phyloP scores from a whole-genome alignment of 1,284 basidiomycete genomes.

The Exobasidium cylindrosporum region DNA sequence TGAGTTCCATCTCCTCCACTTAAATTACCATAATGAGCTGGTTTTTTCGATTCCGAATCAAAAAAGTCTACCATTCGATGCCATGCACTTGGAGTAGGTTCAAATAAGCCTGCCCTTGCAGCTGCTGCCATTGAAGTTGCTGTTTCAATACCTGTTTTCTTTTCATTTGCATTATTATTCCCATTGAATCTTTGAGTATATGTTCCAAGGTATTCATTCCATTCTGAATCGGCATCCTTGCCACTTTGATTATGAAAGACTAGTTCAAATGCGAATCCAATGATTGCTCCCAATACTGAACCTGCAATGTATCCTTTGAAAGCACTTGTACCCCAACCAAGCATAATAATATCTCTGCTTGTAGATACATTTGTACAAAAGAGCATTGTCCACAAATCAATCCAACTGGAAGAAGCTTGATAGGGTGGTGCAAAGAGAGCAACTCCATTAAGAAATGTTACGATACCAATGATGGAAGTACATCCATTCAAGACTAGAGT shows the following conservation, averaged over 20 bases:
- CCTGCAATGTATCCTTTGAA: conserved; percentile 50
- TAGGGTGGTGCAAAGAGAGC: conserved; percentile 36
- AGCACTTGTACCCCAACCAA: conserved; percentile 34
- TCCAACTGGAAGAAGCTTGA: conserved; percentile 31
- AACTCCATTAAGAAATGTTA: conserved; percentile 40
- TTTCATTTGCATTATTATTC: background rate
- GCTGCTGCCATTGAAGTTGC: background rate
- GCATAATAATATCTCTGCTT: conserved; percentile 20
- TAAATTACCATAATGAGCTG: conserved; percentile 38
- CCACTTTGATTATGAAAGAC: conserved; percentile 35
- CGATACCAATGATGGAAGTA: conserved; percentile 39
- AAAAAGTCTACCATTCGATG: conserved; percentile 26
- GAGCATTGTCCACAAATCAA: conserved; percentile 42
- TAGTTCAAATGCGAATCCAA: conserved; percentile 38
- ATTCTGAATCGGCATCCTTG: conserved; percentile 38
- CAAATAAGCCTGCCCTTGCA: conserved; percentile 35
- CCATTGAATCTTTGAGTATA: conserved; percentile 33
- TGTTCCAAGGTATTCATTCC: conserved; percentile 45
- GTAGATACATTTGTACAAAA: conserved; percentile 26
- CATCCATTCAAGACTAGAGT: conserved; percentile 38
- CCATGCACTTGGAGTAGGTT: conserved; percentile 34
- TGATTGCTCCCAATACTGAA: conserved; percentile 26
- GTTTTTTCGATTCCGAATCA: conserved; percentile 4
- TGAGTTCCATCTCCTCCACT: conserved; percentile 14
- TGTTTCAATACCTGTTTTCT: background rate